These are phyloP conservation scores for Hypoxylon fuscum DNA, from an alignment of 495 filamentous ascomycete genomes.

Conservation along the genomic window DNA sequence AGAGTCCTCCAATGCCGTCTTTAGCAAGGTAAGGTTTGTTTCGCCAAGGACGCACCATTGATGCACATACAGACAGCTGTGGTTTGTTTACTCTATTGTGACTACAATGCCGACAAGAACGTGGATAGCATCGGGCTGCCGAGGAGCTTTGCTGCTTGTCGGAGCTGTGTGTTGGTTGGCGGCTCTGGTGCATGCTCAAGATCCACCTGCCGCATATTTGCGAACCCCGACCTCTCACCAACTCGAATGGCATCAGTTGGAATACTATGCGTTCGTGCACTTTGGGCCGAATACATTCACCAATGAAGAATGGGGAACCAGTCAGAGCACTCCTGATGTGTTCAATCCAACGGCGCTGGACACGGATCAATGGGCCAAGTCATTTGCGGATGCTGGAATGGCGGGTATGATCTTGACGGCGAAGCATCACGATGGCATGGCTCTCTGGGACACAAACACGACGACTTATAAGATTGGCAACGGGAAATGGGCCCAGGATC, in stretches of 20 bases:
- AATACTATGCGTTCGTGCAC: constrained; percentile 43
- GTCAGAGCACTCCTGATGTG: constrained; percentile 38
- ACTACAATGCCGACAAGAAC: constrained; percentile 9
- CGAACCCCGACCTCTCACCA: constrained; percentile 30
- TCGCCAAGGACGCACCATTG: neutral
- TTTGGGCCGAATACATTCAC: constrained; percentile 45
- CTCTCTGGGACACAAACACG: constrained; percentile 39
- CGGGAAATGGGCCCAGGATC: constrained; percentile 34
- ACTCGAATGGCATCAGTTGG: constrained; percentile 38
- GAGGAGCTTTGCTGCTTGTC: constrained; percentile 9
- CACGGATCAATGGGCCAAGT: constrained; percentile 44
- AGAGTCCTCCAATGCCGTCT: constrained; percentile 1
- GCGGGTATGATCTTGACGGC: constrained; percentile 43
- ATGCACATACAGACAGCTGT: neutral
- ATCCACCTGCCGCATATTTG: constrained; percentile 33
- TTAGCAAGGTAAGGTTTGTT: neutral
- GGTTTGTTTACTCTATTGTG: neutral
- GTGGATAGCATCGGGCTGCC: neutral
- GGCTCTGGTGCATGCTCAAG: constrained; percentile 12
- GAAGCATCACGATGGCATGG: constrained; percentile 45
- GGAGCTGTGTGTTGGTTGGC: constrained; percentile 3
- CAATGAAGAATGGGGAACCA: constrained; percentile 40
- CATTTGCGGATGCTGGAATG: constrained; percentile 41
- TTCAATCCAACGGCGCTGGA: constrained; percentile 37
- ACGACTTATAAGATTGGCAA: constrained; percentile 42